Evolutionary conservation across 768 basidiomycete species (phyloP).

Genomic region (Podaxis sp.): DNA sequence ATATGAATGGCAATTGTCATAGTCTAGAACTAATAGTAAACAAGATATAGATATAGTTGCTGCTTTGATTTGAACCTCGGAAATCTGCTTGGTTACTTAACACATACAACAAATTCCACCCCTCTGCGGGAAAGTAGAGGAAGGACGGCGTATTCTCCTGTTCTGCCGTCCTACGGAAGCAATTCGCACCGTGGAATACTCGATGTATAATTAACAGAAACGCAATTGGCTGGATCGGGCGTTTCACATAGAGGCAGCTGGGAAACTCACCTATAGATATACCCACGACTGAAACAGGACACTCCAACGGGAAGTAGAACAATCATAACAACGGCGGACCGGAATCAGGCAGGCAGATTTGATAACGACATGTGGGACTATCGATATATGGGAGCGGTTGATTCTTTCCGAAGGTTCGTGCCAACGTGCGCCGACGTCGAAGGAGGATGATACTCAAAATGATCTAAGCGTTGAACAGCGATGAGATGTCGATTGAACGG

Average conservation of each 20-base stretch:
- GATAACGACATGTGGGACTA: background rate
- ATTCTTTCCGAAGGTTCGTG: background rate
- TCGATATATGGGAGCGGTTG: background rate
- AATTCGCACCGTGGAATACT: background rate
- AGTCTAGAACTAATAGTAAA: too few relatives aligned
- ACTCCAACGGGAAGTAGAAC: background rate
- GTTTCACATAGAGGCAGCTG: background rate
- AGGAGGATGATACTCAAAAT: background rate
- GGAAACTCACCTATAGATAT: background rate
- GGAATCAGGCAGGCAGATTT: background rate
- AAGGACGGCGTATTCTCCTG: background rate
- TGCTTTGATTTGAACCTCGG: too few relatives aligned
- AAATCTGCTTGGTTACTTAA: background rate
- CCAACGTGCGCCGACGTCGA: background rate
- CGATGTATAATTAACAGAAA: background rate
- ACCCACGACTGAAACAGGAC: background rate
- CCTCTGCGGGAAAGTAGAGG: too few relatives aligned
- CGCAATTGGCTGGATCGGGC: background rate
- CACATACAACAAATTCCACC: background rate
- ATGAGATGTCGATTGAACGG: slow-evolving; percentile 1
- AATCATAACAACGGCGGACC: background rate
- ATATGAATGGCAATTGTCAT: too few relatives aligned
- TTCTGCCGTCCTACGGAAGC: background rate
- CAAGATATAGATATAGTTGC: too few relatives aligned
- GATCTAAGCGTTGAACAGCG: background rate